Base-by-base conservation (phyloP, 345 rosid species). In the Toxicodendron radicans region DNA sequence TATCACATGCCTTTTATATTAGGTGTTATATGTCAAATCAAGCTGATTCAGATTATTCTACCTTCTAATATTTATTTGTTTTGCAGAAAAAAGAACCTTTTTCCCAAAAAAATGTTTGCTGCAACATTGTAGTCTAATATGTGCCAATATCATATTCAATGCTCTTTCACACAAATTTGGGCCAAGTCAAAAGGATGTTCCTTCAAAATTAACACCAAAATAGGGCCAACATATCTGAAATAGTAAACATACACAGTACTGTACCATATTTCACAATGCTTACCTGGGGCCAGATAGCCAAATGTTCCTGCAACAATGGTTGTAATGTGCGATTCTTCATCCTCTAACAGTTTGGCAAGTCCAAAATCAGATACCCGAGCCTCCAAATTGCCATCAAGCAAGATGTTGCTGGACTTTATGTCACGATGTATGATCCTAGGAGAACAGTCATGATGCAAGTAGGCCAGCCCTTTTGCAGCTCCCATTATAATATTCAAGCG, bases 291-390 rank as follows among this genome's bases (percentile, higher is more conserved):
- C 75, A 95, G 77, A 82, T 95, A 95, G 74, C 99, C 99, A 81
- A 95, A 95, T 71, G 99, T 95, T 74, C 99, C 99, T 11, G 98
- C 99, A 83, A 95, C 99, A 78, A 93, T 89, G 75, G 99, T 95
- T 45, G 99, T 95, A 60, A 95, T 95, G 76, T 95, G 99, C 57
- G 99, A 90, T 83, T 95, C 99, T 82, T 93, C 97, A 63, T 95
- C 99, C 76, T 87, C 91, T 79, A 95, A 84, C 68, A 95, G 82
- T 85, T 93, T 95, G 72, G 99, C 99, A 72, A 95, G 97, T 70
- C 99, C 99, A 75, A 95, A 95, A 74, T 95, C 99, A 0, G 99
- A 93, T 62, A 95, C 99, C 13, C 99, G 97, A 58, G 99, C 98
- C 87, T 93, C 97, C 69, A 90, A 86, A 81, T 93, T 95, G 46